A percentile compares a stretch with the other conserved stretches of the same genome.
These are phyloP conservation scores for Starmera caribaea DNA, from an alignment of 805 yeast species.

Conservation along the genomic window DNA sequence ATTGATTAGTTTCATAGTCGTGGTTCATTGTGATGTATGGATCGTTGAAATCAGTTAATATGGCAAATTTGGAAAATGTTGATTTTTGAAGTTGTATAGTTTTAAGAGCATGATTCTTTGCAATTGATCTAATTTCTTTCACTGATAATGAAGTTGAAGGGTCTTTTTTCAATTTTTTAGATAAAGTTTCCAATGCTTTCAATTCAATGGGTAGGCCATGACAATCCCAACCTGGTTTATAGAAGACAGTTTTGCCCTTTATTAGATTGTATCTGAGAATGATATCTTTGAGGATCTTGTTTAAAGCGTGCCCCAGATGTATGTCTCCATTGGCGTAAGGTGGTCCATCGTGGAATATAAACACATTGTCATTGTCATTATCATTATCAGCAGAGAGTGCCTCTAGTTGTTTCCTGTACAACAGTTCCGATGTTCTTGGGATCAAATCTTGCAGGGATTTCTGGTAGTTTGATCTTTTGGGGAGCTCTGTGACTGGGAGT, in stretches of 20 bases:
- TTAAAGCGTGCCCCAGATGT: constrained; percentile 88
- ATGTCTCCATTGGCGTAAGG: constrained; percentile 96
- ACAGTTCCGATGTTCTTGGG: constrained; percentile 43
- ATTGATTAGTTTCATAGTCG: constrained; percentile 65
- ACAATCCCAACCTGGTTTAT: constrained; percentile 97
- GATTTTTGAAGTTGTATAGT: constrained; percentile 55
- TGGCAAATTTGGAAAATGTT: constrained; percentile 61
- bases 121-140: constrained; percentile 53
- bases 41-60: constrained; percentile 73
- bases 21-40: constrained; percentile 68
- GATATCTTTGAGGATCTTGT: constrained; percentile 83
- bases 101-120: constrained; percentile 57
- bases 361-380: constrained; percentile 29
- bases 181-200: constrained; percentile 54
- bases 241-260: constrained; percentile 52
- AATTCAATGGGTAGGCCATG: constrained; percentile 96
- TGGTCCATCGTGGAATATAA: constrained; percentile 90
- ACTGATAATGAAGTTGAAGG: constrained; percentile 28
- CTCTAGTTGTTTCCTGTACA: constrained; percentile 54
- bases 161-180: constrained; percentile 22
- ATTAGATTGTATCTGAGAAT: constrained; percentile 63
- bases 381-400: constrained; percentile 11
- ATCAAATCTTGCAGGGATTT: constrained; percentile 32
- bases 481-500: constrained; percentile 63
- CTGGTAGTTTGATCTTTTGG: constrained; percentile 45